These are phyloP conservation scores for Ilyonectria robusta DNA, from an alignment of 2,329 filamentous ascomycete species.

Conservation along the genomic window DNA sequence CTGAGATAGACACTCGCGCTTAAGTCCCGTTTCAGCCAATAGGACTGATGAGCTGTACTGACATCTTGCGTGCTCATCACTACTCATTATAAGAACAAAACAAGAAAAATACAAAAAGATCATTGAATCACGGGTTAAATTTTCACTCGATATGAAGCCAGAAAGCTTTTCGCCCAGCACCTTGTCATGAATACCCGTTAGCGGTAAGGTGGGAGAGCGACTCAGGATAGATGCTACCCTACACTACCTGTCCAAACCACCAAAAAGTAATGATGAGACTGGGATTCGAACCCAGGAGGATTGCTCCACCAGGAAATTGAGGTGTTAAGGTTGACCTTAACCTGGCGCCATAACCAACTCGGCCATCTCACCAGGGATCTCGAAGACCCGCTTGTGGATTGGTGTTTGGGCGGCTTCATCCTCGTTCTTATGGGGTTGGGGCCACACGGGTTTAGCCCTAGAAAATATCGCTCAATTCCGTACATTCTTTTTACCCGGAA, in stretches of 20 bases:
- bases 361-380: conserved; percentile 36
- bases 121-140: neutral
- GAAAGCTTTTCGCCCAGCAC: neutral
- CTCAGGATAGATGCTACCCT: neutral
- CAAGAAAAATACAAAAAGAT: neutral
- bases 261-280: conserved; percentile 36
- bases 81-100: neutral
- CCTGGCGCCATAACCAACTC: conserved; percentile 42
- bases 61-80: neutral
- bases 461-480: neutral
- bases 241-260: neutral
- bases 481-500: too few relatives aligned
- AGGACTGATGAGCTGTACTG: neutral
- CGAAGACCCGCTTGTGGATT: conserved; percentile 28
- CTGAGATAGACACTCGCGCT: conserved; percentile 1
- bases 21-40: conserved; percentile 9
- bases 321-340: conserved; percentile 40
- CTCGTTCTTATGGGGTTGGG: neutral
- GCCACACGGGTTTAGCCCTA: neutral
- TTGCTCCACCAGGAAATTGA: conserved; percentile 36
- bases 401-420: neutral
- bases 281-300: conserved; percentile 42
- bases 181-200: too few relatives aligned
- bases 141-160: neutral
- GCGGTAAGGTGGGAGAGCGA: too few relatives aligned